Evolutionary conservation across 495 filamentous ascomycete species (phyloP).

Genomic region (Penicillium daleae): DNA sequence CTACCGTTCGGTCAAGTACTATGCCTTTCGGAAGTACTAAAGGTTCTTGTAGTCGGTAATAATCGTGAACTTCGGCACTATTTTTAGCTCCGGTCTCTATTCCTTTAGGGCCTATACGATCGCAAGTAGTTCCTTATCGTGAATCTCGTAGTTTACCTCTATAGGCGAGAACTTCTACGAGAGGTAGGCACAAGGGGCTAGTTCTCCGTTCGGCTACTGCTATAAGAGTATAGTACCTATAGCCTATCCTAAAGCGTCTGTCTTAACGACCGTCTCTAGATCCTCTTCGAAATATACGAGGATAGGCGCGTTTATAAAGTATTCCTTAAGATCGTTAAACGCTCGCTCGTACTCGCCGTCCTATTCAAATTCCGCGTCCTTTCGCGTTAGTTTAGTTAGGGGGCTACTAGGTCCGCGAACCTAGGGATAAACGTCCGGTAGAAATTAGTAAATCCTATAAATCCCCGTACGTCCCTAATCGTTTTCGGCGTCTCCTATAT

Average conservation of each 20-base stretch:
- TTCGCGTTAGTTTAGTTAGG: conserved; percentile 4
- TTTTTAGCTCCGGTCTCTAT: conserved; percentile 23
- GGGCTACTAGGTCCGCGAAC: neutral
- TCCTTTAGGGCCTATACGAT: conserved; percentile 33
- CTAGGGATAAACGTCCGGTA: neutral
- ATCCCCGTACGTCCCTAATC: neutral
- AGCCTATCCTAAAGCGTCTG: conserved; percentile 15
- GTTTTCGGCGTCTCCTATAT: neutral
- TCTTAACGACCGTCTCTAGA: conserved; percentile 14
- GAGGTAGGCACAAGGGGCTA: conserved; percentile 25
- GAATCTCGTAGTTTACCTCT: conserved; percentile 38
- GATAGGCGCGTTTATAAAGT: conserved; percentile 3
- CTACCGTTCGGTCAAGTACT: neutral
- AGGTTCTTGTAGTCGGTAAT: neutral
- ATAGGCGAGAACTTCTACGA: conserved; percentile 28
- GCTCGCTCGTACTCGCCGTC: neutral
- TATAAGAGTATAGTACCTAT: conserved; percentile 12
- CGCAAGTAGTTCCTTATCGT: conserved; percentile 35
- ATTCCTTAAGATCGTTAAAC: conserved; percentile 17
- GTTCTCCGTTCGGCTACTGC: neutral
- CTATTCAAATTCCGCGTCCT: conserved; percentile 18
- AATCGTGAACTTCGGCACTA: neutral
- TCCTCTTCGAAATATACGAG: conserved; percentile 12
- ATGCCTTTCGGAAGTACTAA: neutral
- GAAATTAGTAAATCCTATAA: neutral